Base-by-base conservation (phyloP, 768 basidiomycete genomes). In the Daedalea quercina region DNA sequence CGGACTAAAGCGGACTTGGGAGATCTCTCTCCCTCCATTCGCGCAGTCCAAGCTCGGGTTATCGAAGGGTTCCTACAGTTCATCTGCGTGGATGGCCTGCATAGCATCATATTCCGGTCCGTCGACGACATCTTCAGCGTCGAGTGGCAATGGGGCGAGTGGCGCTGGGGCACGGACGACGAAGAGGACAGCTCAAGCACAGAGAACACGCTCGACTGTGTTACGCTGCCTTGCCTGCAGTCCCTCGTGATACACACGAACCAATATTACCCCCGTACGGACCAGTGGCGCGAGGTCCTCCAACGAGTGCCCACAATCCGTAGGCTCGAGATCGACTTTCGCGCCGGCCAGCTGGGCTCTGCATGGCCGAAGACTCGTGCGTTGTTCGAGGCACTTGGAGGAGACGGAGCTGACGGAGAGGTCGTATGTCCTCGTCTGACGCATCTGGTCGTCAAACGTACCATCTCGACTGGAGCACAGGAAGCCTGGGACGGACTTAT, bases 141-240 rank as follows among this genome's bases (percentile, higher is more conserved):
- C 33, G 35, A 49, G 11, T 49, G 47, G 47, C 47, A 48, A 20
- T 49, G 47, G 47, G 44, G 44, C 9, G 37, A 4, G 37, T 40
- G 37, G 37, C 37, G 17, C 15, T 40, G 37, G 37, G 37, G 37
- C 13, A 15, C 37, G 15, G n/a, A 19, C n/a, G 33, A 40, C 25
- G 47, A 49, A 22, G 33, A 4, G 31, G 31, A 35, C 33, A 7
- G 6, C 3, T 19, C 31, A 3, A 19, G 24, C 15, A n/a, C 23
- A 3, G 8, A 15, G 28, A 22, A 37, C 23, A 37, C 17, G 12
- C 12, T 40, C 9, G 47, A 9, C 9, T 37, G 26, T 34, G 19
- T 31, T n/a, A 28, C 47, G 13, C 12, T 40, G 31, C 47, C 47
- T 6, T n/a, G 12, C 25, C 31, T 49, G 9, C 3, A 35, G 22